Conservation (phyloP, 345 rosid genomes). For the Eucalyptus lansdowneana region DNA sequence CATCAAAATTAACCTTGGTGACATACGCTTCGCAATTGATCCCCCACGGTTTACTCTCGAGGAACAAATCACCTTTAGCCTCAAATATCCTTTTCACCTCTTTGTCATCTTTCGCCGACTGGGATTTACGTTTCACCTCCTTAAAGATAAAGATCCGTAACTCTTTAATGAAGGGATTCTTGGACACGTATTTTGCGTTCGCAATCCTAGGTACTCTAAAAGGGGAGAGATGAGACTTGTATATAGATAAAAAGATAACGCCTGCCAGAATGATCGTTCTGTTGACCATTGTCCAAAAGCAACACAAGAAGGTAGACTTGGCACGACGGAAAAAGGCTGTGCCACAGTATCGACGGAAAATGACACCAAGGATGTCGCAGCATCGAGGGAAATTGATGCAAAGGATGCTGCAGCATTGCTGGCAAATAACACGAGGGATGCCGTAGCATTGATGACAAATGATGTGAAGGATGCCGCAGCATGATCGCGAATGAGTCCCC, state of each 20-base stretch:
- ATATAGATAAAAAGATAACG: too few relatives aligned
- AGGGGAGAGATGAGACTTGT: too few relatives aligned
- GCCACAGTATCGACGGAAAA: fast-evolving
- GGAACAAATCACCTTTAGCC: neutral
- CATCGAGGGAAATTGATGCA: fast-evolving
- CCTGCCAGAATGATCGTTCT: too few relatives aligned
- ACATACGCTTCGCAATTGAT: fast-evolving
- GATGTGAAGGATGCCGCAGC: too few relatives aligned
- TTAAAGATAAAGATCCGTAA: neutral
- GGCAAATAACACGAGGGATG: too few relatives aligned
- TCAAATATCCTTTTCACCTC: neutral
- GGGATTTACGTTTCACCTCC: neutral
- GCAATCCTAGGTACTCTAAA: neutral
- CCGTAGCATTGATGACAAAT: too few relatives aligned
- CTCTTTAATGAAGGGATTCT: neutral
- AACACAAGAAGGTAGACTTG: too few relatives aligned
- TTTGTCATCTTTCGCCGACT: fast-evolving
- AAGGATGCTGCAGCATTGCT: too few relatives aligned
- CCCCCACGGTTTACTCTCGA: neutral
- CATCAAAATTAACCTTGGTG: too few relatives aligned
- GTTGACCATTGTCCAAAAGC: too few relatives aligned
- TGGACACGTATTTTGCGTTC: neutral
- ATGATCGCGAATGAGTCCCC: fast-evolving
- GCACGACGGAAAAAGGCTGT: too few relatives aligned
- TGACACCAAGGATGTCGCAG: fast-evolving